Evolutionary conservation across 1,284 basidiomycete genomes (phyloP), one percentile per base, ranked within the genome.

Genomic region (Irpex sp.): DNA sequence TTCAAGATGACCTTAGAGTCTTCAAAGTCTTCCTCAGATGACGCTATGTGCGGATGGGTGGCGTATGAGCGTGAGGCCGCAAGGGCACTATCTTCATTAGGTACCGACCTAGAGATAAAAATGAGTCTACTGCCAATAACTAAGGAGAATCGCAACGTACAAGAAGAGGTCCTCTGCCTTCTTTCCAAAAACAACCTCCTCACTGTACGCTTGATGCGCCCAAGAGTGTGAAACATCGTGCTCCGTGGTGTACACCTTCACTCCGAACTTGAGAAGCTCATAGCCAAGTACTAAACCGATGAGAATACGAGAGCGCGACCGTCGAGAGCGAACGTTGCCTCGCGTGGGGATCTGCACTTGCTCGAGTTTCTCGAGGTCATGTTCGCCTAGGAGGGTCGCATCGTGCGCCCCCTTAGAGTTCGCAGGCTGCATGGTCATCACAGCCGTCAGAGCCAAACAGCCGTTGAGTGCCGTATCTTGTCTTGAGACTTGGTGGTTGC

Each of bases 31-130:
- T 82, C 82, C 1, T 74, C 67, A 12, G 87, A 85, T 35, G 90
- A 88, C 3, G 89, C 89, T 54, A 91, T 74, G 72, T 92, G 90
- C 28, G 90, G 89, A 65, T 86, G 82, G 1, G 82, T 82, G 2
- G 86, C 85, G 72, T 82, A 88, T 39, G 74, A 70, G 33, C 82
- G 82, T 33, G 86, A 90, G 6, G 81, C 77, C 45, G 74, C 73
- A 4, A 85, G 69, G 9, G 86, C 86, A 64, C 81, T 85, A 52
- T 78, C 77, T 7, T 77, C 68, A 64, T 78, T 80, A 0, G 87
- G 87, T 18, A 86, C 73, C n/a, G 83, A 82, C 53, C 86, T 88
- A 16, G 23, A 35, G 53, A 60, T 35, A 42, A 23, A 19, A 33
- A 33, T 49, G 35, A 16, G 47, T 52, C 5, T 8, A 16, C 33